Evolutionary conservation across 2,329 filamentous ascomycete species (phyloP).

Genomic region (Penicillium sclerotigenum): DNA sequence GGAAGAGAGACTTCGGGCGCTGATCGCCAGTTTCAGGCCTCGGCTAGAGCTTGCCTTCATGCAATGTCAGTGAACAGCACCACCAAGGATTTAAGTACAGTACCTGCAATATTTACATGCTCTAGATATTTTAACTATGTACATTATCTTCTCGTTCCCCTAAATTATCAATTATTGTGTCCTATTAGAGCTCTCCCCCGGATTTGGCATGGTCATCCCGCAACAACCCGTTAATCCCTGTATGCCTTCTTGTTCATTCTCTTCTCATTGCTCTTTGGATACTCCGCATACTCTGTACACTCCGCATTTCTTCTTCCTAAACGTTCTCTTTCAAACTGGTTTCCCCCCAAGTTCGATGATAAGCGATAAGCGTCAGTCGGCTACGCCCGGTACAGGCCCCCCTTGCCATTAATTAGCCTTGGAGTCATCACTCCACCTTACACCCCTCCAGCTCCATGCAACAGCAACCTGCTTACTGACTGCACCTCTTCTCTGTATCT

Average conservation of each 20-base stretch:
- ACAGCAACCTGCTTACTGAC: neutral
- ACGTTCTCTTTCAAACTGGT: neutral
- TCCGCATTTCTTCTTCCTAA: neutral
- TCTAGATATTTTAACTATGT: neutral
- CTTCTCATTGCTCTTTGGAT: neutral
- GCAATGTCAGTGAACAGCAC: slow-evolving; percentile 3
- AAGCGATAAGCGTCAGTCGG: slow-evolving; percentile 21
- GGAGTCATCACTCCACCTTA: slow-evolving; percentile 9
- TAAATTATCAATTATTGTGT: neutral
- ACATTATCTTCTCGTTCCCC: neutral
- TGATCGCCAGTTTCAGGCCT: slow-evolving; percentile 25
- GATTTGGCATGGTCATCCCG: slow-evolving; percentile 12
- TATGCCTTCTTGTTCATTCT: neutral
- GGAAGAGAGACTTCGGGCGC: slow-evolving; percentile 16
- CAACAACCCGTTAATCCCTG: neutral
- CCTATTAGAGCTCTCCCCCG: slow-evolving; percentile 8
- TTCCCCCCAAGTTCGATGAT: slow-evolving; percentile 16
- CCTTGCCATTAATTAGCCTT: slow-evolving; percentile 9
- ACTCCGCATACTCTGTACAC: neutral
- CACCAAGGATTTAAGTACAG: neutral
- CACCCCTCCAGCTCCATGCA: neutral
- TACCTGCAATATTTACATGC: neutral
- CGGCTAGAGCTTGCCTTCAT: slow-evolving; percentile 26
- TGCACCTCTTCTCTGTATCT: neutral
- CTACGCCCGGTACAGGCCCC: slow-evolving; percentile 22